A percentile compares a stretch with the other conserved stretches of the same genome.
These are phyloP conservation scores for Grifola frondosa DNA, from an alignment of 1,284 basidiomycete genomes.

Conservation along the genomic window DNA sequence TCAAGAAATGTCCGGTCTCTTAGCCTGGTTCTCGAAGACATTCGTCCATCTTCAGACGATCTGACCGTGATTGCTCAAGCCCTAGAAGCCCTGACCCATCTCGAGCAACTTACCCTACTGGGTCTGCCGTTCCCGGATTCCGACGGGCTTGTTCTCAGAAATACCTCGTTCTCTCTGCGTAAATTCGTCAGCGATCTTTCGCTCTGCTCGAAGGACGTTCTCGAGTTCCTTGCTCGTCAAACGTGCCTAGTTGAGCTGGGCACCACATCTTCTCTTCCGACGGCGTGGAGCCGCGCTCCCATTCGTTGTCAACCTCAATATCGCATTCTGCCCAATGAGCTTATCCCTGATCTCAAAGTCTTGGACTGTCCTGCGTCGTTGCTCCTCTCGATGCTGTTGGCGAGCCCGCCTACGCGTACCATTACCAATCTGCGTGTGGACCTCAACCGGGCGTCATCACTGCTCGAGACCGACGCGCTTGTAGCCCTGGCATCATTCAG, in stretches of 20 bases:
- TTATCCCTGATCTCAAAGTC: constrained; percentile 4
- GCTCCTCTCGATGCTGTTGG: constrained; percentile 8
- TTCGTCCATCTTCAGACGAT: constrained; percentile 2
- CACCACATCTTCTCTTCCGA: constrained; percentile 1
- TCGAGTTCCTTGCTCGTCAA: constrained; percentile 12
- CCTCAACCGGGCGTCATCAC: constrained; percentile 5
- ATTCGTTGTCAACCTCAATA: not conserved
- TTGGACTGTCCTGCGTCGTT: constrained; percentile 12
- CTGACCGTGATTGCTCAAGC: constrained; percentile 6
- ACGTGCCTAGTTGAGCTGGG: constrained; percentile 1
- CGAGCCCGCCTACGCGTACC: constrained; percentile 9
- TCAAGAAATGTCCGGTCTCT: constrained; percentile 4
- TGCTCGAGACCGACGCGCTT: constrained; percentile 9
- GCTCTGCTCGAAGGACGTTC: constrained; percentile 9
- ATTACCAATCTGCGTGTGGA: constrained; percentile 11
- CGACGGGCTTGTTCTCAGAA: constrained; percentile 14
- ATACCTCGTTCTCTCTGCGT: constrained; percentile 3
- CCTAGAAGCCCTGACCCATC: constrained; percentile 2
- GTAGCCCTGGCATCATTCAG: constrained; percentile 8
- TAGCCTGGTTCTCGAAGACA: constrained; percentile 7
- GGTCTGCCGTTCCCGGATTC: constrained; percentile 8
- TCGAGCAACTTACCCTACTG: constrained; percentile 12
- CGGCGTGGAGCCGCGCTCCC: constrained; percentile 1
- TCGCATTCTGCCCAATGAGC: constrained; percentile 7
- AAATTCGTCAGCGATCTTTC: constrained; percentile 10